phyloP scores from a whole-genome alignment of 495 filamentous ascomycete species.

The Coniosporium apollinis region DNA sequence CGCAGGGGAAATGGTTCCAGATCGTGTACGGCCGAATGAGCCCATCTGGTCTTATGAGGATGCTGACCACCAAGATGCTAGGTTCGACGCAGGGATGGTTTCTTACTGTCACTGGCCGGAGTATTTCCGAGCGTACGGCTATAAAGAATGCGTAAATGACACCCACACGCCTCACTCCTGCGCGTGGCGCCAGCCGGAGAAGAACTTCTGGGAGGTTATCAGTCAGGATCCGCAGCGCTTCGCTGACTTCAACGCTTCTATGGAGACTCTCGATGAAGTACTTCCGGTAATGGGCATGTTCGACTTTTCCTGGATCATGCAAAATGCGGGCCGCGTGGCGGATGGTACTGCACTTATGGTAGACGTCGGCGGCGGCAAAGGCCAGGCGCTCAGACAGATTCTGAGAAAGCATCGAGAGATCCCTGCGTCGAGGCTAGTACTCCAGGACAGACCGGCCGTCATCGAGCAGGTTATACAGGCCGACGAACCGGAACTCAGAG shows the following conservation, averaged over 20 bases:
- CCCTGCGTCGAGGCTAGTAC: constrained; percentile 5
- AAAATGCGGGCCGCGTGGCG: no score
- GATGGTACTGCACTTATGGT: constrained; percentile 2
- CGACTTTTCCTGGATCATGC: constrained; percentile 18
- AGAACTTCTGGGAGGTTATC: constrained; percentile 18
- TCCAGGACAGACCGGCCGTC: constrained; percentile 6
- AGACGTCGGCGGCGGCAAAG: constrained; percentile 9
- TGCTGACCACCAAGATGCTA: no score
- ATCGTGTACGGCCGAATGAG: no score
- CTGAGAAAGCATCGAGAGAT: background rate
- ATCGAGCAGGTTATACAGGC: background rate
- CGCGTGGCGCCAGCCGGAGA: constrained; percentile 15
- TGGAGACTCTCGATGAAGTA: constrained; percentile 16
- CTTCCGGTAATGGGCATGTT: constrained; percentile 24
- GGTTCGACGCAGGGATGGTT: no score
- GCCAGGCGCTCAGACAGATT: constrained; percentile 5
- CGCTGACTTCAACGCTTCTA: constrained; percentile 8
- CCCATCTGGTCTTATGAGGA: no score
- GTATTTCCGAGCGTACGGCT: no score
- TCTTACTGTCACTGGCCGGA: no score
- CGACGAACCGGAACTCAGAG: background rate
- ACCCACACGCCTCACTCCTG: constrained; percentile 20
- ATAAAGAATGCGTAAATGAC: no score
- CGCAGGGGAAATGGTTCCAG: no score
- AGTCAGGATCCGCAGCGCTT: constrained; percentile 5